phyloP scores from a whole-genome alignment of 2,329 filamentous ascomycete genomes.

The Xylariales sp. region DNA sequence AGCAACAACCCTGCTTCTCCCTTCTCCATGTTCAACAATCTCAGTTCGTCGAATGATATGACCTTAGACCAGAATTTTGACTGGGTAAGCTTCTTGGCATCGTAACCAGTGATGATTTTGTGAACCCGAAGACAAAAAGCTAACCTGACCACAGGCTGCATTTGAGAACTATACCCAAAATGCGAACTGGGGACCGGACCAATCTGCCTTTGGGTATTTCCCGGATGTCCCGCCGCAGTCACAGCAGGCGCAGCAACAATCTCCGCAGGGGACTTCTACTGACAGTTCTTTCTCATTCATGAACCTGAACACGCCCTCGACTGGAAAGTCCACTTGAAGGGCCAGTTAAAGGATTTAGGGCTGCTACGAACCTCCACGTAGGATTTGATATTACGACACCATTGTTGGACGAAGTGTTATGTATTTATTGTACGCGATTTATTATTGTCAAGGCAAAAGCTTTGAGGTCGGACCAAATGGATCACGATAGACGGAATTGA shows the following conservation, averaged over 20 bases:
- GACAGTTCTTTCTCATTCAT: constrained; percentile 25
- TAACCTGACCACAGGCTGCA: constrained; percentile 35
- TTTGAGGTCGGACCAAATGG: no score
- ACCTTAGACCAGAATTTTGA: constrained; percentile 51
- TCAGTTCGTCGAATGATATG: constrained; percentile 30
- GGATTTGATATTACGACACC: no score
- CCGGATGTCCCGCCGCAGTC: constrained; percentile 21
- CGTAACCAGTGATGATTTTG: background rate
- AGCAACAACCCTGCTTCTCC: constrained; percentile 39
- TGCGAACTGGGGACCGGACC: constrained; percentile 48
- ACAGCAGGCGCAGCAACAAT: constrained; percentile 2
- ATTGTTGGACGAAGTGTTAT: no score
- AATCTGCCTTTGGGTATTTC: constrained; percentile 46
- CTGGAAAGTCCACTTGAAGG: constrained; percentile 8
- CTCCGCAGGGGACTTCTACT: constrained; percentile 18
- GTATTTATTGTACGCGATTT: no score
- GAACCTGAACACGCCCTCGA: constrained; percentile 18
- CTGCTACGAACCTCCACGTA: no score
- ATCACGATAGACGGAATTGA: no score
- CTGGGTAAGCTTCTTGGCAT: constrained; percentile 56
- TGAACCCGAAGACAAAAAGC: constrained; percentile 17
- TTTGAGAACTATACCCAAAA: constrained; percentile 55
- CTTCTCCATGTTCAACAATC: constrained; percentile 48
- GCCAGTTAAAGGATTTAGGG: background rate
- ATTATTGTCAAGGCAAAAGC: no score